A percentile compares a stretch with the other conserved stretches of the same genome.
phyloP scores from a whole-genome alignment of 1,139 yeast genomes.

The Kluyveromyces sp. region DNA sequence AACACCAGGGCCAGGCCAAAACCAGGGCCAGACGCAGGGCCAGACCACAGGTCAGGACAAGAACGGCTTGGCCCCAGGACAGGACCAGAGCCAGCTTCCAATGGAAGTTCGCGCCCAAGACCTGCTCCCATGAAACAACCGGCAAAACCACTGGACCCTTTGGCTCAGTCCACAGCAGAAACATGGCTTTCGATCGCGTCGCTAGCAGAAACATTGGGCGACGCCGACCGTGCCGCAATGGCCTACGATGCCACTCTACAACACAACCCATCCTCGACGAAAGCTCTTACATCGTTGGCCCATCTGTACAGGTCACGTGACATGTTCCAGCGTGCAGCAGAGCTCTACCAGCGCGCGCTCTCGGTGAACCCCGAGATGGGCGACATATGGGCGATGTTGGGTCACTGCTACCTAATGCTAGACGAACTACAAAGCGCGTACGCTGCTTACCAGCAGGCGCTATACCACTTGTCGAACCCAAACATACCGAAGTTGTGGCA shows the following conservation, averaged over 20 bases:
- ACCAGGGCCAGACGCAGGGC: not conserved
- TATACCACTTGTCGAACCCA: slow-evolving; percentile 84
- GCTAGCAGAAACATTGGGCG: slow-evolving; percentile 83
- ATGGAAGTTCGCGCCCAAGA: slow-evolving; percentile 3
- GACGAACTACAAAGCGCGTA: slow-evolving; percentile 94
- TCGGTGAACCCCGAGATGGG: slow-evolving; percentile 81
- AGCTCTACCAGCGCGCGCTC: slow-evolving; percentile 80
- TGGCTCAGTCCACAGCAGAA: slow-evolving; percentile 70
- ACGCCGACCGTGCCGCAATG: slow-evolving; percentile 78
- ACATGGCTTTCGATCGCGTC: slow-evolving; percentile 92
- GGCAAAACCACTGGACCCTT: slow-evolving; percentile 23
- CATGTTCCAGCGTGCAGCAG: slow-evolving; percentile 89
- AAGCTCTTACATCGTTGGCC: slow-evolving; percentile 78
- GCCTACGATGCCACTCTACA: slow-evolving; percentile 88
- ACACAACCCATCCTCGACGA: slow-evolving; percentile 79
- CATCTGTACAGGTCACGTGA: slow-evolving; percentile 83
- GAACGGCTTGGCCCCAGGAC: not conserved
- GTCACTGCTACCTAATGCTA: slow-evolving; percentile 94
- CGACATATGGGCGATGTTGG: slow-evolving; percentile 94
- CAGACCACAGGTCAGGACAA: not conserved
- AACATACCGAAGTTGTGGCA: slow-evolving; percentile 97
- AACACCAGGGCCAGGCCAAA: not conserved
- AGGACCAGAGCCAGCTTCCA: slow-evolving; percentile 1
- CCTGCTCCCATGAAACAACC: slow-evolving; percentile 5
- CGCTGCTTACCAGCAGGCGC: slow-evolving; percentile 92